These are phyloP conservation scores for Barnettozyma pratensis DNA, from an alignment of 805 yeast species.

Conservation along the genomic window DNA sequence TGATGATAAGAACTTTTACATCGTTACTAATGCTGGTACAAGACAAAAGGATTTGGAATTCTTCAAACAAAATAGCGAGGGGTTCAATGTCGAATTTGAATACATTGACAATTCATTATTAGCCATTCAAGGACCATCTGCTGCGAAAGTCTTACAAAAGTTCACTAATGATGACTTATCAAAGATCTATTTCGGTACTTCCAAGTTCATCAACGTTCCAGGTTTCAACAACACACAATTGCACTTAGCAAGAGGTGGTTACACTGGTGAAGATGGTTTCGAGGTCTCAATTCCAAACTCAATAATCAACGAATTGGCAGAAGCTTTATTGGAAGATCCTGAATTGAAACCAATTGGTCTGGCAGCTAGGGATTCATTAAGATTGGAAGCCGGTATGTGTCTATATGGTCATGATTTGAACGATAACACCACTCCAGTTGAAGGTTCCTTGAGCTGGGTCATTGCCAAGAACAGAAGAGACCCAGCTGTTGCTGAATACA, in stretches of 20 bases:
- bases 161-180: conserved; percentile 55
- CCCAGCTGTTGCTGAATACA: conserved; percentile 45
- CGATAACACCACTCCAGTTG: conserved; percentile 78
- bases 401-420: conserved; percentile 89
- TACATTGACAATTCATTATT: conserved; percentile 69
- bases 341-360: conserved; percentile 83
- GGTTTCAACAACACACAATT: conserved; percentile 37
- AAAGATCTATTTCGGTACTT: conserved; percentile 69
- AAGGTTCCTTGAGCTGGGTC: conserved; percentile 86
- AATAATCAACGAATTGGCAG: conserved; percentile 56
- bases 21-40: conserved; percentile 96
- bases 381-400: conserved; percentile 98
- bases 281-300: conserved; percentile 75
- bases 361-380: conserved; percentile 95
- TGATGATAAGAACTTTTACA: conserved; percentile 58
- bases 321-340: conserved; percentile 46
- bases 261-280: conserved; percentile 98
- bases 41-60: conserved; percentile 73
- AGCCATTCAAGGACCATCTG: conserved; percentile 91
- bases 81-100: conserved; percentile 30
- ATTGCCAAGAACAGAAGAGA: conserved; percentile 75
- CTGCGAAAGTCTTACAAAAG: conserved; percentile 61
- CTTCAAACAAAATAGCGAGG: conserved; percentile 45
- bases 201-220: conserved; percentile 24
- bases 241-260: conserved; percentile 92